phyloP scores from a whole-genome alignment of 2,329 filamentous ascomycete genomes.

The Aspergillus fijiensis region DNA sequence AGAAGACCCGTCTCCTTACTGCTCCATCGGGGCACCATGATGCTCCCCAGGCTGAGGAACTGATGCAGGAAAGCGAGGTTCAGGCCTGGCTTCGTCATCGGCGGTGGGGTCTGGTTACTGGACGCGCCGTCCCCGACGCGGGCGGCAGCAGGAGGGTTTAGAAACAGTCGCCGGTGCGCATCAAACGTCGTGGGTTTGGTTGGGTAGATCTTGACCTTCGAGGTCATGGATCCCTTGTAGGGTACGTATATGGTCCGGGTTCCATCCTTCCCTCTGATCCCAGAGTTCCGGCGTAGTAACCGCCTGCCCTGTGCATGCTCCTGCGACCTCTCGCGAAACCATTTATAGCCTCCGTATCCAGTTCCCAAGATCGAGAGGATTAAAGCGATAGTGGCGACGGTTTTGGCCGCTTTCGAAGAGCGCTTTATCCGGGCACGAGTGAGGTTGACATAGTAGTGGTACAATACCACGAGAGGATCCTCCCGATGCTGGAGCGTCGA shows the following conservation, averaged over 20 bases:
- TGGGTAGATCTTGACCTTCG: conserved; percentile 85
- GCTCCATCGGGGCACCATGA: conserved; percentile 93
- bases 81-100: conserved; percentile 87
- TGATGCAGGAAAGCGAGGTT: conserved; percentile 97
- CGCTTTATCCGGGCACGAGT: conserved; percentile 55
- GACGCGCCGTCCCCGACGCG: conserved; percentile 67
- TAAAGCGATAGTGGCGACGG: conserved; percentile 74
- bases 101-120: conserved; percentile 68
- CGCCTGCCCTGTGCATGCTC: conserved; percentile 81
- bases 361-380: conserved; percentile 74
- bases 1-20: conserved; percentile 94
- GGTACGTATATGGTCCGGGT: conserved; percentile 93
- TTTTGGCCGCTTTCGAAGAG: conserved; percentile 68
- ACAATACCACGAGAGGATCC: conserved; percentile 65
- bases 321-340: conserved; percentile 69
- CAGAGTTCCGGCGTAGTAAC: conserved; percentile 86
- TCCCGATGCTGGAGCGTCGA: conserved; percentile 73
- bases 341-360: conserved; percentile 74
- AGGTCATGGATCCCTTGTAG: conserved; percentile 71
- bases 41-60: conserved; percentile 91
- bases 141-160: conserved; percentile 83
- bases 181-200: conserved; percentile 95
- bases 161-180: conserved; percentile 87
- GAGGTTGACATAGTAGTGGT: conserved; percentile 50
- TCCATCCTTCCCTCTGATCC: conserved; percentile 89